Conservation (phyloP, 2,329 filamentous ascomycete genomes). For the Colletotrichum sansevieriae region DNA sequence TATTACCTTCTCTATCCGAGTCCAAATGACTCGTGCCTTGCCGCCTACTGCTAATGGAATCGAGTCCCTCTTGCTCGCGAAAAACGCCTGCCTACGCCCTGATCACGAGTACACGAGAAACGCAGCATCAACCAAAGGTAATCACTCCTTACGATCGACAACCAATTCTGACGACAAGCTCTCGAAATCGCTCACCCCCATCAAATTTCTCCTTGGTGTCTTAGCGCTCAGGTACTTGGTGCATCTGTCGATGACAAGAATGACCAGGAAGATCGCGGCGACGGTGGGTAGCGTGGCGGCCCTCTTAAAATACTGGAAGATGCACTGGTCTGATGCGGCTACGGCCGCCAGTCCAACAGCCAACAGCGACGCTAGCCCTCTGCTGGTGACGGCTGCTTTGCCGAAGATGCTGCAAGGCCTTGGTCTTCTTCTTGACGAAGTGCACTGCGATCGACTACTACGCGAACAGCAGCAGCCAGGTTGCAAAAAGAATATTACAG, state of each 20-base stretch:
- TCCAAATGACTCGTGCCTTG: conserved; percentile 26
- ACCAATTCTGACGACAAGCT: conserved; percentile 4
- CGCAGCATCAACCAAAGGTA: too few species aligned
- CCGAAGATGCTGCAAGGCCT: too few species aligned
- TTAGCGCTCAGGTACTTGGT: conserved; percentile 38
- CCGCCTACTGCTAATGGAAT: conserved; percentile 42
- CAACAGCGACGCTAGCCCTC: conserved; percentile 17
- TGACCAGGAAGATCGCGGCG: conserved; percentile 23
- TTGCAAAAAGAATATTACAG: too few species aligned
- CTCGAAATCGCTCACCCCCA: conserved; percentile 26
- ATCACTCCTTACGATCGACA: not conserved
- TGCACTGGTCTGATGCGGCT: conserved; percentile 25
- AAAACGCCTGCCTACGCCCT: too few species aligned
- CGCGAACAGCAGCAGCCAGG: too few species aligned
- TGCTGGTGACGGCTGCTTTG: conserved; percentile 17
- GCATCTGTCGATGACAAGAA: conserved; percentile 31
- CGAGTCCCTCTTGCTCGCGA: too few species aligned
- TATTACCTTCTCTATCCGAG: too few species aligned
- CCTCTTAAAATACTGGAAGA: conserved; percentile 31
- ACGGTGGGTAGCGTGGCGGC: conserved; percentile 33
- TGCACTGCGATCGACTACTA: too few species aligned
- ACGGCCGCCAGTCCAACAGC: conserved; percentile 28
- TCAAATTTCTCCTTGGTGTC: conserved; percentile 32
- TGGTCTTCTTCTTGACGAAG: too few species aligned
- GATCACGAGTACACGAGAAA: too few species aligned